Evolutionary conservation across 2,329 filamentous ascomycete genomes (phyloP).

Genomic region (Colletotrichum sp.): DNA sequence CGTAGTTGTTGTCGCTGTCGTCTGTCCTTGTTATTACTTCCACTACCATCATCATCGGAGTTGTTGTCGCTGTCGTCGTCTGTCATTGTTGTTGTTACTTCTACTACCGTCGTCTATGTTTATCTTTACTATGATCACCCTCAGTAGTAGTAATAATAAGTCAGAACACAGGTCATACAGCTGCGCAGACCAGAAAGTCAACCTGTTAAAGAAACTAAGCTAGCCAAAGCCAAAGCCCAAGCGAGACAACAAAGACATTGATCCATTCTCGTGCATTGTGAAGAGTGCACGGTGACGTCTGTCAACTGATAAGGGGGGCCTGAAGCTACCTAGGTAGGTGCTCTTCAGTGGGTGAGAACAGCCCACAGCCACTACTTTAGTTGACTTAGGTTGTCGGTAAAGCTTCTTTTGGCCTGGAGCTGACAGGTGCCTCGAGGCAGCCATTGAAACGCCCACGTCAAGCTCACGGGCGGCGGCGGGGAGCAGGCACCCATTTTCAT

Average conservation of each 20-base stretch:
- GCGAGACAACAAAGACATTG: not conserved
- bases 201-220: not conserved
- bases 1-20: not conserved
- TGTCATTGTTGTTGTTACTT: no score
- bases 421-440: not conserved
- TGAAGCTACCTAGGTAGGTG: not conserved
- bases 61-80: no score
- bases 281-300: constrained; percentile 1
- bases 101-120: no score
- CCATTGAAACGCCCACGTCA: not conserved
- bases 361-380: not conserved
- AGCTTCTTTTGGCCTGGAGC: not conserved
- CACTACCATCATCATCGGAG: no score
- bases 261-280: not conserved
- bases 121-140: no score
- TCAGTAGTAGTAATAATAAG: not conserved
- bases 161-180: not conserved
- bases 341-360: not conserved
- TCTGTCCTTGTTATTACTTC: no score
- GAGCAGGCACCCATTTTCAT: not conserved
- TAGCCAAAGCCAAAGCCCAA: not conserved
- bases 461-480: not conserved
- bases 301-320: not conserved
- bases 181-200: not conserved
- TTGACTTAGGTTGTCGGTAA: not conserved